Conservation (phyloP, 2,329 filamentous ascomycete genomes). For the Paraconiothyrium sp. region DNA sequence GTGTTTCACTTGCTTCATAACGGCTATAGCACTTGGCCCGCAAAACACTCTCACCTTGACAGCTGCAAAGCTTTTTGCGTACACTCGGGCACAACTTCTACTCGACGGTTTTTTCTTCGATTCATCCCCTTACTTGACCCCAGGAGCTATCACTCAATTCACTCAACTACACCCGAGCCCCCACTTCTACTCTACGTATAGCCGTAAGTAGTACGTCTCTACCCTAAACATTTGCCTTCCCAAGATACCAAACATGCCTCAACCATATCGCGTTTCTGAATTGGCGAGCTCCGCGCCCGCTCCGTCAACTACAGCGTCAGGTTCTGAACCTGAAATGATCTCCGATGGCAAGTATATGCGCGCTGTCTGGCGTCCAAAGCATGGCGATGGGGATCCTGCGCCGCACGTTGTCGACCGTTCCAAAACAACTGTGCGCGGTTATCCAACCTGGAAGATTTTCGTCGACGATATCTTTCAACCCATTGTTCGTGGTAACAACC, state of each 20-base stretch:
- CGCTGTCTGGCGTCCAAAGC: slow-evolving; percentile 50
- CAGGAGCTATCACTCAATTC: not conserved
- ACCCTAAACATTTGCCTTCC: not conserved
- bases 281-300: slow-evolving; percentile 6
- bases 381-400: slow-evolving; percentile 48
- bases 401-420: slow-evolving; percentile 31
- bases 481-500: slow-evolving; percentile 32
- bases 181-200: not conserved
- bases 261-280: not conserved
- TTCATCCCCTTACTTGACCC: not conserved
- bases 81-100: not conserved
- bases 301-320: slow-evolving; percentile 14
- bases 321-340: slow-evolving; percentile 23
- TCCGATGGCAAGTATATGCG: slow-evolving; percentile 44
- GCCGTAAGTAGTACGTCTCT: not conserved
- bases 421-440: slow-evolving; percentile 27
- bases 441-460: slow-evolving; percentile 53
- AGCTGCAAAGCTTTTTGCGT: not conserved
- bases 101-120: not conserved
- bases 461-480: slow-evolving; percentile 37
- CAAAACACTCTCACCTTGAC: not conserved
- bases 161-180: not conserved
- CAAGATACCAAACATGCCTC: not conserved
- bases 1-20: not conserved
- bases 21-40: not conserved